These are phyloP conservation scores for Chionographis japonica DNA, from an alignment of 106 monocot genomes.

Conservation along the genomic window DNA sequence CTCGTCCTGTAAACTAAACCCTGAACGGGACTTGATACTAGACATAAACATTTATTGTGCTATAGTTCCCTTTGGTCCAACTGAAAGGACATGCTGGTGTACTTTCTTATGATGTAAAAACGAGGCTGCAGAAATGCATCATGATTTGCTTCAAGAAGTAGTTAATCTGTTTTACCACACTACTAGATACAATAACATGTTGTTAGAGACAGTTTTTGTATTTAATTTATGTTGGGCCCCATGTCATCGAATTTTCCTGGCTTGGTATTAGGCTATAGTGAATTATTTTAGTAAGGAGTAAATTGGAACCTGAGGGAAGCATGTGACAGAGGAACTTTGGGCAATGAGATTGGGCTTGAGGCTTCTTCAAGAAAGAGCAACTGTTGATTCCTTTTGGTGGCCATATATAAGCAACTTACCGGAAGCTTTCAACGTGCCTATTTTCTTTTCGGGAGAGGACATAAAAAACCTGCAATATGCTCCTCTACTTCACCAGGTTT, in stretches of 20 bases:
- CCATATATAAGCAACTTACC: slow-evolving; percentile 94
- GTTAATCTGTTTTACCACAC: neutral
- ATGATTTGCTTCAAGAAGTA: too few species aligned
- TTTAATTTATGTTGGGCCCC: neutral
- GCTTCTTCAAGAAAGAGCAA: slow-evolving; percentile 91
- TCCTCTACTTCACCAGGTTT: slow-evolving; percentile 88
- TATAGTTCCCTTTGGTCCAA: too few species aligned
- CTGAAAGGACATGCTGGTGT: too few species aligned
- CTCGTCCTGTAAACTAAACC: too few species aligned
- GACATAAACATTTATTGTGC: too few species aligned
- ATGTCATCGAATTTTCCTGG: slow-evolving; percentile 1
- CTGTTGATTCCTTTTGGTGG: slow-evolving; percentile 85
- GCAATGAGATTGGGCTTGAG: slow-evolving; percentile 89
- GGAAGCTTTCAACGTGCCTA: slow-evolving; percentile 68
- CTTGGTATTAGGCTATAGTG: slow-evolving; percentile 17
- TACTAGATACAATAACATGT: neutral
- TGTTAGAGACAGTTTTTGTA: neutral
- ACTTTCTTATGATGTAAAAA: too few species aligned
- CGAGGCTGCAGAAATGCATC: too few species aligned
- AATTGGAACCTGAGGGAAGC: slow-evolving; percentile 52
- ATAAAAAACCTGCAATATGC: slow-evolving; percentile 86
- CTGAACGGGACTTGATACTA: too few species aligned
- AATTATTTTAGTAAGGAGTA: slow-evolving; percentile 44
- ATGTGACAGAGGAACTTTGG: slow-evolving; percentile 98
- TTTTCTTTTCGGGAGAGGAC: slow-evolving; percentile 86